A percentile compares a stretch with the other conserved stretches of the same genome.
Conservation (phyloP, 1,284 basidiomycete genomes). For the Cryptococcus sp. region DNA sequence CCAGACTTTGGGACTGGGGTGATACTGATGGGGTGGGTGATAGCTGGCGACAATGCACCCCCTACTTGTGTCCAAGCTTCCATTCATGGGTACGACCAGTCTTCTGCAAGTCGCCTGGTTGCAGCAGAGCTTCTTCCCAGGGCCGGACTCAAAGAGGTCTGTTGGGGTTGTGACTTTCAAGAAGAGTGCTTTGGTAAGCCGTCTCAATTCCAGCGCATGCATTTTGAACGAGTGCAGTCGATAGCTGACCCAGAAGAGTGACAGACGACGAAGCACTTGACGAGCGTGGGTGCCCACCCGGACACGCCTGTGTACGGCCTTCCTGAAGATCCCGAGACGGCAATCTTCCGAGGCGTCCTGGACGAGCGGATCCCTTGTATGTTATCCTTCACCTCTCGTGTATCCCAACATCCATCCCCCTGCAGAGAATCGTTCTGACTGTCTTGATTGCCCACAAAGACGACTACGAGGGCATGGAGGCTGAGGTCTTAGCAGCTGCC, state of each 20-base stretch:
- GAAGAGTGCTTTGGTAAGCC: conserved; percentile 21
- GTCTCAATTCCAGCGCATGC: not conserved
- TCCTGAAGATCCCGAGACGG: conserved; percentile 16
- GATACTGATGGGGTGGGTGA: not conserved
- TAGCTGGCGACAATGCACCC: conserved; percentile 37
- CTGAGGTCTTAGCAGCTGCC: conserved; percentile 27
- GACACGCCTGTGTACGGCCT: conserved; percentile 22
- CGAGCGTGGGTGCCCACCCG: conserved; percentile 10
- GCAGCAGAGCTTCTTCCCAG: conserved; percentile 24
- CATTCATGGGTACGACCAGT: conserved; percentile 26
- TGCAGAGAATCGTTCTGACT: too few relatives aligned
- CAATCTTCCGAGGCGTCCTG: conserved; percentile 23
- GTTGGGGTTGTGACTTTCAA: conserved; percentile 33
- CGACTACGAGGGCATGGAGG: conserved; percentile 30
- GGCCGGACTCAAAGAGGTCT: conserved; percentile 7
- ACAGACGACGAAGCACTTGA: conserved; percentile 11
- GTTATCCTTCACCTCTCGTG: not conserved
- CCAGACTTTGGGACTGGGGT: too few relatives aligned
- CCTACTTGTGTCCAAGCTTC: conserved; percentile 18
- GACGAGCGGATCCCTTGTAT: conserved; percentile 21
- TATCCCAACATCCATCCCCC: not conserved
- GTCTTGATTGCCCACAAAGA: conserved; percentile 12
- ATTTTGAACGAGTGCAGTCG: too few relatives aligned
- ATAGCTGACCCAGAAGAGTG: too few relatives aligned
- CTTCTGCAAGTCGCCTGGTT: conserved; percentile 30